Base-by-base conservation (phyloP, 1,284 basidiomycete species). In the Athelia sp. region DNA sequence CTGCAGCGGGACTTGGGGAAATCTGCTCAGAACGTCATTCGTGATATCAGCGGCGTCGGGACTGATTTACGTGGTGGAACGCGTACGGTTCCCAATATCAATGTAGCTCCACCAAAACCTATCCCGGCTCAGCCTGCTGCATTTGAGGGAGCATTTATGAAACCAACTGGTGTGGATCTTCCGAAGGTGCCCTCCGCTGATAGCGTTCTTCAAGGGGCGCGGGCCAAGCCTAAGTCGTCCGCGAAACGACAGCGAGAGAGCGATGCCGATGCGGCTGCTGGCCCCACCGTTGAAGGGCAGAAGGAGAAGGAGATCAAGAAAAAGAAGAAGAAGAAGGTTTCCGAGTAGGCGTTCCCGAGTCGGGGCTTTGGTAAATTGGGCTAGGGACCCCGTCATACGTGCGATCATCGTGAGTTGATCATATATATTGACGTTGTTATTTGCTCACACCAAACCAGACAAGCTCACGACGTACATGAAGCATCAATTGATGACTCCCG, bases 141-240 rank as follows among this genome's bases (percentile, higher is more conserved):
- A 55, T 45, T 40, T 8, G 36, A 40, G 19, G 19, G 36, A 9
- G 51, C 53, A 4, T 82, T 82, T 58, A 54, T 80, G 51, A 82
- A 79, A 57, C 80, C 80, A 31, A 67, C 72, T 35, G 79, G 78
- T 22, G 72, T 83, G 18, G 79, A 82, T 53, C 75, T 70, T 24
- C 78, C 79, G 19, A 35, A 29, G 15, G 13, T 19, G 10, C 18
- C 18, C 9, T 10, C 6, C 23, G 45, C 32, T 15, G 17, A 34
- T 17, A 24, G 32, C 8, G 22, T 44, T 22, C 6, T 40, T n/a
- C 19, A n/a, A 9, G 36, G 36, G 6, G 36, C 36, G 19, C 36
- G 36, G 19, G n/a, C 36, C 36, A 40, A 40, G 15, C 9, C 36
- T n/a, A 44, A 44, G 17, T 21, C 15, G 17, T 44, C 43, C 15